phyloP scores from a whole-genome alignment of 305 asterid genomes.

The Solanum hybrid region DNA sequence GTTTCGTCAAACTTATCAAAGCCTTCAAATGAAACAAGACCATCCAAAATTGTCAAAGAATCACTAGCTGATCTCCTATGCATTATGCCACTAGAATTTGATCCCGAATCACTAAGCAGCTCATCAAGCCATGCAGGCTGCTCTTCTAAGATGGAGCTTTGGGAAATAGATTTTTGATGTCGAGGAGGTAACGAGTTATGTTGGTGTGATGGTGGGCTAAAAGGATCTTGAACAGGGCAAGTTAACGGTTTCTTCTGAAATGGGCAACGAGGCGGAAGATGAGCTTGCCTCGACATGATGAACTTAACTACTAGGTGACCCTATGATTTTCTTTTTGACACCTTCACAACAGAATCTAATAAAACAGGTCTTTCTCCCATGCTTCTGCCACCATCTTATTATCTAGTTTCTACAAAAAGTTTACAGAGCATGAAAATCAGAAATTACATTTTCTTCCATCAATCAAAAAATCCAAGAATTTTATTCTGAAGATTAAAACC shows the following conservation, averaged over 20 bases:
- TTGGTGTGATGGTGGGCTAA: constrained; percentile 22
- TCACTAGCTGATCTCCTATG: constrained; percentile 61
- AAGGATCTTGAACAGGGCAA: constrained; percentile 12
- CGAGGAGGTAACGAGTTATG: constrained; percentile 21
- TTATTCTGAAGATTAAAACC: background rate
- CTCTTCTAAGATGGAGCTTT: constrained; percentile 44
- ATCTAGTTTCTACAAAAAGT: background rate
- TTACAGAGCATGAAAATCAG: background rate
- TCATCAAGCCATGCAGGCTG: constrained; percentile 71
- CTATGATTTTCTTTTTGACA: constrained; percentile 10
- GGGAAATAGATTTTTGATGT: constrained; percentile 34
- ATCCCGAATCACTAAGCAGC: constrained; percentile 47
- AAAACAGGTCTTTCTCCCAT: constrained; percentile 4
- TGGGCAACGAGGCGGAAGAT: constrained; percentile 89
- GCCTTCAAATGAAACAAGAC: constrained; percentile 23
- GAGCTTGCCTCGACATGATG: constrained; percentile 71
- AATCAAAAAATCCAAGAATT: background rate
- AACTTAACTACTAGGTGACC: constrained; percentile 25
- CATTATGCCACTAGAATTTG: constrained; percentile 20
- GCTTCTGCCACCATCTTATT: constrained; percentile 2
- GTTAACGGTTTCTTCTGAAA: constrained; percentile 46
- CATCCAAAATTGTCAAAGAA: constrained; percentile 37
- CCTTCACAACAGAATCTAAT: constrained; percentile 10
- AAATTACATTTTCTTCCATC: background rate
- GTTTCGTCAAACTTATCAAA: constrained; percentile 23